These are phyloP conservation scores for Paradendryphiella salina DNA, from an alignment of 2,329 filamentous ascomycete genomes.

Conservation along the genomic window DNA sequence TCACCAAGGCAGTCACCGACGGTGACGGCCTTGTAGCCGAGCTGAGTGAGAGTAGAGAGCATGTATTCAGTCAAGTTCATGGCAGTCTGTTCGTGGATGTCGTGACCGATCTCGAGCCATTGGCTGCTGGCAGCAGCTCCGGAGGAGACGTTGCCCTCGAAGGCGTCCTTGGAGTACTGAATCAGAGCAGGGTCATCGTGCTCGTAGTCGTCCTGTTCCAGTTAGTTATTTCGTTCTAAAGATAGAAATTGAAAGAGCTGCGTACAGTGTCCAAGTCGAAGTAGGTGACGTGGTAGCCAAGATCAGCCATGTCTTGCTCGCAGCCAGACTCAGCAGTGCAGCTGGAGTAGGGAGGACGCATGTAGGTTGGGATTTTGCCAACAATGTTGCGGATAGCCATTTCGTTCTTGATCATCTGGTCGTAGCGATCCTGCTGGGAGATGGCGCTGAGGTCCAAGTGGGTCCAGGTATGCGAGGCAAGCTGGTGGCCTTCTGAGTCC, in stretches of 20 bases:
- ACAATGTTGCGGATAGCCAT: constrained; percentile 60
- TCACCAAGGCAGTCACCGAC: constrained; percentile 56
- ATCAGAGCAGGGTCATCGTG: constrained; percentile 54
- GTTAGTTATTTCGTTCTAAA: not conserved
- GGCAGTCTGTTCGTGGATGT: constrained; percentile 54
- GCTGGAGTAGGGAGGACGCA: constrained; percentile 55
- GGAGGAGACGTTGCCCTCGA: constrained; percentile 52
- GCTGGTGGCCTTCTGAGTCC: constrained; percentile 60
- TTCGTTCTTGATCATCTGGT: constrained; percentile 59
- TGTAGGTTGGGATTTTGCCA: constrained; percentile 61
- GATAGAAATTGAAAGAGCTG: not conserved
- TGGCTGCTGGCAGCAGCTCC: constrained; percentile 23
- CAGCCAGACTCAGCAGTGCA: constrained; percentile 47
- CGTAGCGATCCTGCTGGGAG: constrained; percentile 49
- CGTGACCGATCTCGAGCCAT: constrained; percentile 57
- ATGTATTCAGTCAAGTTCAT: constrained; percentile 50
- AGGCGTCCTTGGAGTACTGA: constrained; percentile 59
- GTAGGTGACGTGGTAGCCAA: constrained; percentile 65
- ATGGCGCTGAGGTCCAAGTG: constrained; percentile 56
- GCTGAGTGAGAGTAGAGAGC: constrained; percentile 45
- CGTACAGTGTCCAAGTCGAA: constrained; percentile 60
- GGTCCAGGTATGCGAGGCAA: constrained; percentile 63
- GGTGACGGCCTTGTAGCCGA: constrained; percentile 51
- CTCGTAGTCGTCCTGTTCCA: constrained; percentile 59
- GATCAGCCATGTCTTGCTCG: constrained; percentile 45